Conservation (phyloP, 1,139 yeast genomes). For the Hemisphaericaspora subhashii region DNA sequence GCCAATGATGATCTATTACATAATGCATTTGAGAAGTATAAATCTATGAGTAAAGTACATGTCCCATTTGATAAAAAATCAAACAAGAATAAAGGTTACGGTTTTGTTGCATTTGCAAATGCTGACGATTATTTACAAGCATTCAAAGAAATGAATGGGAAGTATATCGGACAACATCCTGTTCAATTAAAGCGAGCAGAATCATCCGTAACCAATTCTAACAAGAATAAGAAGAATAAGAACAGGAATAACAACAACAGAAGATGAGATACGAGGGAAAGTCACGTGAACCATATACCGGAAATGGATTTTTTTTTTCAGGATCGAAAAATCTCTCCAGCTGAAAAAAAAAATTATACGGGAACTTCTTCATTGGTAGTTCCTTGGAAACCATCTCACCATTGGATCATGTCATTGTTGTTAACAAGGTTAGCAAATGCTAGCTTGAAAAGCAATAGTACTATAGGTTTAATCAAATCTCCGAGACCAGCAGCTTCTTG, state of each 20-base stretch:
- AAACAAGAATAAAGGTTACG: constrained; percentile 60
- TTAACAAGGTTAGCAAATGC: constrained; percentile 2
- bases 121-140: constrained; percentile 68
- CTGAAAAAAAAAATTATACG: not conserved
- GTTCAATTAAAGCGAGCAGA: constrained; percentile 69
- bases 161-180: constrained; percentile 74
- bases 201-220: constrained; percentile 40
- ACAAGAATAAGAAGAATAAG: constrained; percentile 15
- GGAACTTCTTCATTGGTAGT: not conserved
- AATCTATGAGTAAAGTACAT: constrained; percentile 52
- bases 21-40: constrained; percentile 52
- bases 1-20: constrained; percentile 57
- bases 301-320: not conserved
- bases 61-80: constrained; percentile 52
- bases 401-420: constrained; percentile 1
- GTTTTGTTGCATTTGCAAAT: constrained; percentile 64
- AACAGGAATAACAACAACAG: constrained; percentile 16
- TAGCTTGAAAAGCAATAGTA: not conserved
- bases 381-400: not conserved
- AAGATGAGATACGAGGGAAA: not conserved
- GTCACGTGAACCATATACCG: too few relatives aligned
- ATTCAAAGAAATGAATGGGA: constrained; percentile 74
- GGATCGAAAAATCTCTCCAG: not conserved
- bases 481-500: not conserved
- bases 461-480: too few relatives aligned